Evolutionary conservation across 2,329 filamentous ascomycete genomes (phyloP).

Genomic region (Fusarium tricinctum): DNA sequence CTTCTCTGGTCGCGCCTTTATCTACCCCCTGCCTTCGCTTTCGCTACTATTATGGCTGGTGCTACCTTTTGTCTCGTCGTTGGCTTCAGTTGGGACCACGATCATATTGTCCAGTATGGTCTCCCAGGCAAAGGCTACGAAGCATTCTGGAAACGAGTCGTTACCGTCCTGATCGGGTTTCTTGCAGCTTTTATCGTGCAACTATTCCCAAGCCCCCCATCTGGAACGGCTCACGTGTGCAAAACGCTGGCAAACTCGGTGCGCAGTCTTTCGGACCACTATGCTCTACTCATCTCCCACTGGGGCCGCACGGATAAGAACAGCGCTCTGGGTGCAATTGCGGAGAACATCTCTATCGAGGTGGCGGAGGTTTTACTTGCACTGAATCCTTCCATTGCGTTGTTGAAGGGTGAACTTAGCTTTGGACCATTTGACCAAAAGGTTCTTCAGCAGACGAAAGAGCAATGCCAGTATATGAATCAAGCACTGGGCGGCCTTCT

Average conservation of each 20-base stretch:
- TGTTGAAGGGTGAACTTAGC: conserved; percentile 52
- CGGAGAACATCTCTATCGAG: conserved; percentile 51
- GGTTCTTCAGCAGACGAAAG: conserved; percentile 50
- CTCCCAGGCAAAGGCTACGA: conserved; percentile 62
- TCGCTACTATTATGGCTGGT: conserved; percentile 52
- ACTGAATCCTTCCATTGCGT: conserved; percentile 46
- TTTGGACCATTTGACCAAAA: conserved; percentile 51
- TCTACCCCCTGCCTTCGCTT: conserved; percentile 48
- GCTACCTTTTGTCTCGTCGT: conserved; percentile 60
- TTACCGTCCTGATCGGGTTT: conserved; percentile 62
- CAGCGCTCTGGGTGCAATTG: conserved; percentile 51
- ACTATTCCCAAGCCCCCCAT: conserved; percentile 62
- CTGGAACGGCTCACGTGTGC: conserved; percentile 60
- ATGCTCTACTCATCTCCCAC: conserved; percentile 62
- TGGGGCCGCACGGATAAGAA: conserved; percentile 55
- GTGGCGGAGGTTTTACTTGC: conserved; percentile 50
- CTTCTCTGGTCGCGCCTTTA: conserved; percentile 56
- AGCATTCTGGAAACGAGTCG: conserved; percentile 63
- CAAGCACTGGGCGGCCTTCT: conserved; percentile 53
- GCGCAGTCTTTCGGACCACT: conserved; percentile 62
- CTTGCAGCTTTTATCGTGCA: conserved; percentile 60
- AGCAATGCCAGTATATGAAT: conserved; percentile 53
- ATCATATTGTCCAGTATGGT: conserved; percentile 60
- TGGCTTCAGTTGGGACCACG: conserved; percentile 63
- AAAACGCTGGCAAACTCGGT: conserved; percentile 61